Conservation (phyloP, 768 basidiomycete genomes). For the Crucibulum laeve region DNA sequence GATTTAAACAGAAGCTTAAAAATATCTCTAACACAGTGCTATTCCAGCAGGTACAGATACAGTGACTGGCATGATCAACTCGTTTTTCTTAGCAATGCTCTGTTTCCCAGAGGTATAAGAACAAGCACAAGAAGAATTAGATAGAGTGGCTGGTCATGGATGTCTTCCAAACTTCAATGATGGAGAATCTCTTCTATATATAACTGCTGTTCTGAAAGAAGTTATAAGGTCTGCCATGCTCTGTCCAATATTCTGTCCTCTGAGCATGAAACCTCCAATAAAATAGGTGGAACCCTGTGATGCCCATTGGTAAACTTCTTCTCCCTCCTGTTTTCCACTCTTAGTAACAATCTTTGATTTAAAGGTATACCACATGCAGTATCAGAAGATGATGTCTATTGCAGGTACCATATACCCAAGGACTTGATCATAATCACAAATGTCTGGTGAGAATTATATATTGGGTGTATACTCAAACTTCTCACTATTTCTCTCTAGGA, state of each 20-base stretch:
- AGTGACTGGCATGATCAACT: not conserved
- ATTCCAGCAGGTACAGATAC: not conserved
- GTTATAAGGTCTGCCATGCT: not conserved
- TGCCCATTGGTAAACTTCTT: not conserved
- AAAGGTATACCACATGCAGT: constrained; percentile 1
- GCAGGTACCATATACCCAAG: not conserved
- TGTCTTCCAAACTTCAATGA: not conserved
- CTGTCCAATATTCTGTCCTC: not conserved
- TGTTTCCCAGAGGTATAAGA: not conserved
- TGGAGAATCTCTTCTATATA: no score
- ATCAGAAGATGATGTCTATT: not conserved
- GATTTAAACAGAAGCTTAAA: no score
- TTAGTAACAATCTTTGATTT: not conserved
- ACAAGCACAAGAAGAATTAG: not conserved
- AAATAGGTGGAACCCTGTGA: not conserved
- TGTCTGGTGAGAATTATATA: not conserved
- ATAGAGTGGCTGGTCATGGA: not conserved
- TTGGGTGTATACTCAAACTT: not conserved
- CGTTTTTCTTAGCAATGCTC: not conserved
- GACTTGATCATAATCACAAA: not conserved
- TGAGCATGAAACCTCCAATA: not conserved
- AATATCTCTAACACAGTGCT: not conserved
- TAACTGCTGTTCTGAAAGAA: not conserved
- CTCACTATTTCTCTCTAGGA: not conserved
- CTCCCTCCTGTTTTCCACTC: not conserved